Base-by-base conservation (phyloP, 2,329 filamentous ascomycete species). In the Venturia effusa region DNA sequence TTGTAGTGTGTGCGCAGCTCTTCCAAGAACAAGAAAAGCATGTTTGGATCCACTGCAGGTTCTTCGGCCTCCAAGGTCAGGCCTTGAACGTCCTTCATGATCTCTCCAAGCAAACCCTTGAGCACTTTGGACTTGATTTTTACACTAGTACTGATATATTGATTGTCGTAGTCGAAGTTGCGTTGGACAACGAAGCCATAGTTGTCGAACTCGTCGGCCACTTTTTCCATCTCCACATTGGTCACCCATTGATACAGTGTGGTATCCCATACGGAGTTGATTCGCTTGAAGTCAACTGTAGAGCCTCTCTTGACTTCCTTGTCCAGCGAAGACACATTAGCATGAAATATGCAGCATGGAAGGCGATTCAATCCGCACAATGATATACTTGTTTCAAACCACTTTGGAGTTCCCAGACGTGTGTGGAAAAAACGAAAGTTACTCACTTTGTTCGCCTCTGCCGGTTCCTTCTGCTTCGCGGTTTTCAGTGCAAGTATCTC, bases 91-190 rank as follows among this genome's bases (percentile, higher is more conserved):
- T 85, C 86, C 54, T 89, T 88, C 80, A 93, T 87, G 13, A 92
- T 81, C 51, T 86, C 84, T 61, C 83, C 80, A 0, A 93, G 79
- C 27, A 84, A 86, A 66, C 91, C 86, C 8, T 88, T 87, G 3
- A 96, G 79, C 19, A 85, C 76, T 68, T 91, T 91, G 72, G 90
- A 94, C 76, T 92, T 94, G 74, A 96, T 89, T 68, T 96, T 90
- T 60, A 96, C 85, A 17, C 87, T 77, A 0, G 91, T 86, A 60
- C 92, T 70, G 73, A 84, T 80, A 69, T 90, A 92, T 70, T 91
- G 91, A 67, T 90, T 90, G 68, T 94, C 89, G 84, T 84, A 90
- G 73, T 92, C 88, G 72, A 96, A 95, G 17, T 84, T 88, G 63
- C 92, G 83, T 19, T 90, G 85, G 19, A 96, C 88, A 30, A 91